A percentile compares a stretch with the other conserved stretches of the same genome.
Conservation (phyloP, 75 land plant species). For the Pinus tabuliformis region DNA sequence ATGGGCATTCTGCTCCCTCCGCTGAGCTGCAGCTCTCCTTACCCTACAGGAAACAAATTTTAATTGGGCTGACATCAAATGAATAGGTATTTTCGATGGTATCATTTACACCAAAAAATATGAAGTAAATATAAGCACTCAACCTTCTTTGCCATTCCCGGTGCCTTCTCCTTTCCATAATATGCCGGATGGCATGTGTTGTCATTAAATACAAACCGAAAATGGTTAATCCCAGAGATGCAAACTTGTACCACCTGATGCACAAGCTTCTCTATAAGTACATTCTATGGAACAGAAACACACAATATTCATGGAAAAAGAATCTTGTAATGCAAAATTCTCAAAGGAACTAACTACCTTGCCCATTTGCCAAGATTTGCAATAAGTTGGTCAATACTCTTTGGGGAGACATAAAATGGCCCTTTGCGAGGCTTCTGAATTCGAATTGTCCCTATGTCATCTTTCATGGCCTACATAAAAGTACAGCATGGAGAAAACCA, state of each 20-base stretch:
- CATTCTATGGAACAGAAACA: too few species aligned
- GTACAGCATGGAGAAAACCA: background rate
- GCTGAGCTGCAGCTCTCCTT: slow-evolving; percentile 85
- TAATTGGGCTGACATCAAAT: background rate
- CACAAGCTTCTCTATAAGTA: background rate
- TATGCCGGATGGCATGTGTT: slow-evolving; percentile 58
- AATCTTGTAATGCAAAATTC: too few species aligned
- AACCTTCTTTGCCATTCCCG: slow-evolving; percentile 84
- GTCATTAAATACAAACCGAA: slow-evolving; percentile 81
- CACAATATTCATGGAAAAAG: too few species aligned
- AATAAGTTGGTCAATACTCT: slow-evolving; percentile 86
- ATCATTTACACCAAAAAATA: too few species aligned
- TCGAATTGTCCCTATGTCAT: slow-evolving; percentile 82
- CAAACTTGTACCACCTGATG: slow-evolving; percentile 81
- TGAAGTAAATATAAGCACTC: background rate
- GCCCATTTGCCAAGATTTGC: slow-evolving; percentile 89
- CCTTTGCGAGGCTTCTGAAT: slow-evolving; percentile 92
- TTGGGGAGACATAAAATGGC: slow-evolving; percentile 95
- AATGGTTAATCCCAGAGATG: slow-evolving; percentile 80
- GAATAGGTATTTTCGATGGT: too few species aligned
- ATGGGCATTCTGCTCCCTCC: slow-evolving; percentile 33
- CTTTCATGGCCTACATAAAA: slow-evolving; percentile 76
- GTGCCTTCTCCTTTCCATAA: slow-evolving; percentile 77
- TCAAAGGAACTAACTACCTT: slow-evolving; percentile 35
- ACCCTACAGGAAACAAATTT: slow-evolving; percentile 43